phyloP scores from a whole-genome alignment of 2,329 filamentous ascomycete genomes.

The Fonsecaea multimorphosa region DNA sequence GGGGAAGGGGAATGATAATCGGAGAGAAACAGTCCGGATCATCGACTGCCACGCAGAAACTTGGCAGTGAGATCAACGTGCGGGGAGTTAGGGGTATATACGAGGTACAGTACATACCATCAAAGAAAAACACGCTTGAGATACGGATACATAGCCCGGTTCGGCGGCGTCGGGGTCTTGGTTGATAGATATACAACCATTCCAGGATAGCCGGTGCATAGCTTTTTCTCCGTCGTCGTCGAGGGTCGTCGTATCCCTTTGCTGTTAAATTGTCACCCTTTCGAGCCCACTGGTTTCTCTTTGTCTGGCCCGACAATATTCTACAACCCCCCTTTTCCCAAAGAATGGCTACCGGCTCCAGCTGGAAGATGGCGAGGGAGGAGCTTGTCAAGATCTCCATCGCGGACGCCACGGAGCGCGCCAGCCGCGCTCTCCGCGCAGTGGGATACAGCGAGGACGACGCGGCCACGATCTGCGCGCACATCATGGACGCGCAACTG shows the following conservation, averaged over 20 bases:
- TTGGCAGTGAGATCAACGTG: not conserved
- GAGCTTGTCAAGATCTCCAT: slow-evolving; percentile 13
- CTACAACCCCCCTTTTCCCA: not conserved
- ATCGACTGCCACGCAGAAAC: not conserved
- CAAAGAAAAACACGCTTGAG: not conserved
- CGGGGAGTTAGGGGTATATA: too few species aligned
- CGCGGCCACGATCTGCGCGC: not conserved
- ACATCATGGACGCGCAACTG: slow-evolving; percentile 19
- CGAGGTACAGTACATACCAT: not conserved
- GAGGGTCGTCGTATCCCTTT: not conserved
- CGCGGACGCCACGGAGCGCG: not conserved
- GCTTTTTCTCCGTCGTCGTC: not conserved
- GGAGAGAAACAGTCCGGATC: not conserved
- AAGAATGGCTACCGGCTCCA: slow-evolving; percentile 6
- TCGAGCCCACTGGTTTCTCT: too few species aligned
- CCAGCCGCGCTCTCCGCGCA: not conserved
- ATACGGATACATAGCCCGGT: not conserved
- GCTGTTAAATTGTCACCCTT: not conserved
- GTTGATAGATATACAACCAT: too few species aligned
- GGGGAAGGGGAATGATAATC: not conserved
- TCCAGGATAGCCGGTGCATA: too few species aligned
- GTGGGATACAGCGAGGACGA: not conserved
- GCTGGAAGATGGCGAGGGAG: slow-evolving; percentile 12
- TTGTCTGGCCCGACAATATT: not conserved
- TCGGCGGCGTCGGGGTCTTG: not conserved